Evolutionary conservation across 2,329 filamentous ascomycete species (phyloP).

Genomic region (Colletotrichum chlorophyti): DNA sequence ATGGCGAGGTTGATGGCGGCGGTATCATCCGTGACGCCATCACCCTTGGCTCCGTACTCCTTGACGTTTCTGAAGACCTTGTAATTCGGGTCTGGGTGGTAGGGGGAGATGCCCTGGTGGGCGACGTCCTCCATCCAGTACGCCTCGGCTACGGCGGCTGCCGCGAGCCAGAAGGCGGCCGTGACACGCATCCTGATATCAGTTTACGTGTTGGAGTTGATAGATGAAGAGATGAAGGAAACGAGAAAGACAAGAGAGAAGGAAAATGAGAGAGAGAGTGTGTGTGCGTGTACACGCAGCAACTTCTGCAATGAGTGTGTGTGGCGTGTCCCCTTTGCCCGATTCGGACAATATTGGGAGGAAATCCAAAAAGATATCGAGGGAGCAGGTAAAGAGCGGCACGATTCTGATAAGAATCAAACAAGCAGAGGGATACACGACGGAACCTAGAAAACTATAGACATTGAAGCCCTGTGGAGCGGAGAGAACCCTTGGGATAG

Average conservation of each 20-base stretch:
- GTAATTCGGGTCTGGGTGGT: conserved; percentile 50
- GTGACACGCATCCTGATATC: conserved; percentile 28
- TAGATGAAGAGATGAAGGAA: not conserved
- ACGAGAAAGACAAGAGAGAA: not conserved
- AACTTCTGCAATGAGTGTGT: not conserved
- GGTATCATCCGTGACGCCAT: conserved; percentile 45
- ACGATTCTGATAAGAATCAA: not conserved
- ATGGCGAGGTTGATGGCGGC: conserved; percentile 44
- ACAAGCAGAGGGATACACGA: not conserved
- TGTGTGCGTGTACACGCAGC: not conserved
- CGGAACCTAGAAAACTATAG: not conserved
- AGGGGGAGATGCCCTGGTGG: conserved; percentile 55
- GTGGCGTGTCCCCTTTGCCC: not conserved
- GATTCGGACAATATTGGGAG: not conserved
- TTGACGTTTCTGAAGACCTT: conserved; percentile 56
- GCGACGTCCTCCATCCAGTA: conserved; percentile 53
- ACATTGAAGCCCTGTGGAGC: not conserved
- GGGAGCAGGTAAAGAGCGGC: not conserved
- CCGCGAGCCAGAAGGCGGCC: conserved; percentile 23
- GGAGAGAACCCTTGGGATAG: not conserved
- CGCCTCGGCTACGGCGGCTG: conserved; percentile 27
- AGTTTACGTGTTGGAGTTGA: too few relatives aligned
- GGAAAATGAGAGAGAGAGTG: not conserved
- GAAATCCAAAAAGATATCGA: not conserved
- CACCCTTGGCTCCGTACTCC: conserved; percentile 48